Percentiles rank a stretch among this genome's conserved stretches.
phyloP scores from a whole-genome alignment of 169 alveolate species.

The Cryptosporidium parvum region DNA sequence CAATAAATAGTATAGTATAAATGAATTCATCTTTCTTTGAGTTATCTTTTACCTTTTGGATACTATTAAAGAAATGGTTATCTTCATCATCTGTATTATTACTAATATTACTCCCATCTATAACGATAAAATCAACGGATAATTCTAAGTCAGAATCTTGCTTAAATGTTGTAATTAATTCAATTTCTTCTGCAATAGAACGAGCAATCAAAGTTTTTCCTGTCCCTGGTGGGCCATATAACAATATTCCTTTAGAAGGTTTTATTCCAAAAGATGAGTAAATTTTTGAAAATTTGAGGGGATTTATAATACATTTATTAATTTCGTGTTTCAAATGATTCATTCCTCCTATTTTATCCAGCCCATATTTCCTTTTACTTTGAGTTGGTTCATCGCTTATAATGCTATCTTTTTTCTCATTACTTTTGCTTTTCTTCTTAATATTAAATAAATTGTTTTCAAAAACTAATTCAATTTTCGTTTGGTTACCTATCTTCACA shows the following conservation, averaged over 20 bases:
- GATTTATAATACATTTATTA: slow-evolving; percentile 78
- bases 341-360: slow-evolving; percentile 81
- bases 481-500: slow-evolving; percentile 49
- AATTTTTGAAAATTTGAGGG: slow-evolving; percentile 84
- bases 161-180: slow-evolving; percentile 6
- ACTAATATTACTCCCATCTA: slow-evolving; percentile 47
- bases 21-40: slow-evolving; percentile 7
- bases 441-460: background rate
- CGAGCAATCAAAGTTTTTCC: slow-evolving; percentile 88
- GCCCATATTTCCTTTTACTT: slow-evolving; percentile 59
- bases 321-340: slow-evolving; percentile 78
- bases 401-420: background rate
- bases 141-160: background rate
- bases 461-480: slow-evolving; percentile 30
- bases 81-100: background rate
- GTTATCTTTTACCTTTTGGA: slow-evolving; percentile 34
- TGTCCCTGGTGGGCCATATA: slow-evolving; percentile 89
- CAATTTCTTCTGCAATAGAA: slow-evolving; percentile 86
- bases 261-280: slow-evolving; percentile 85
- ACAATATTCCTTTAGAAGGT: slow-evolving; percentile 87
- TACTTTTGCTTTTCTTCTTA: background rate
- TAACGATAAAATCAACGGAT: slow-evolving; percentile 32
- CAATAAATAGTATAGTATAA: slow-evolving; percentile 87
- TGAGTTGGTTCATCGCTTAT: background rate
- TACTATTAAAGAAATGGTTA: slow-evolving; percentile 20